Evolutionary conservation across 169 alveolate genomes (phyloP).

Genomic region (Eimeria zaria): DNA sequence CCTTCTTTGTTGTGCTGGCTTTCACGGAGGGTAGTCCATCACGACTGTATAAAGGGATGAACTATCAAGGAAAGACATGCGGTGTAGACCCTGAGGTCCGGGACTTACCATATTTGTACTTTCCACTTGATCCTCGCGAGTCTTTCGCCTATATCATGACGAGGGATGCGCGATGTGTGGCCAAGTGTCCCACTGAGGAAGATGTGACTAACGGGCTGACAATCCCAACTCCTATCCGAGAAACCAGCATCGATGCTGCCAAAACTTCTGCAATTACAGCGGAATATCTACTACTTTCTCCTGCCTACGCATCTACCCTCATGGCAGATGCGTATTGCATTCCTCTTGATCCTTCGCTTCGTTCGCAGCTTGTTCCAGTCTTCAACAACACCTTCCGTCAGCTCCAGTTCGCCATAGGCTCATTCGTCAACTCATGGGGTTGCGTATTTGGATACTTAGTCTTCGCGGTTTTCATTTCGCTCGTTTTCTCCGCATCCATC

Average conservation of each 20-base stretch:
- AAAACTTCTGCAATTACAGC: constrained; percentile 61
- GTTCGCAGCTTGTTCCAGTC: constrained; percentile 50
- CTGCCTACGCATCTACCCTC: constrained; percentile 80
- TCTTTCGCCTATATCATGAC: constrained; percentile 70
- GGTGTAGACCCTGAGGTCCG: constrained; percentile 81
- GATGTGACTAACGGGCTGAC: constrained; percentile 81
- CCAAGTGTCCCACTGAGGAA: constrained; percentile 75
- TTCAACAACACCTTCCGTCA: constrained; percentile 70
- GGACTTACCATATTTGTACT: constrained; percentile 76
- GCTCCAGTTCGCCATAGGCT: constrained; percentile 80
- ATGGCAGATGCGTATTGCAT: constrained; percentile 84
- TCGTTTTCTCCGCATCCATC: constrained; percentile 43
- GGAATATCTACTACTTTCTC: constrained; percentile 69
- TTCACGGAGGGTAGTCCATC: constrained; percentile 80
- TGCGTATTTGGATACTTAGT: constrained; percentile 52
- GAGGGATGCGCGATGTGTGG: constrained; percentile 78
- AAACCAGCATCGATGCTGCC: constrained; percentile 42
- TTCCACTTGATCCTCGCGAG: constrained; percentile 83
- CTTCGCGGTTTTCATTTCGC: constrained; percentile 50
- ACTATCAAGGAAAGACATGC: constrained; percentile 85
- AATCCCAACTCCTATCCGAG: constrained; percentile 65
- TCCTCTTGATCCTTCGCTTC: constrained; percentile 80
- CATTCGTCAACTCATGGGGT: constrained; percentile 67
- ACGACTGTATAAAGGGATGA: constrained; percentile 78
- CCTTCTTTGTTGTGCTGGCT: constrained; percentile 56